Evolutionary conservation across 2,329 filamentous ascomycete genomes (phyloP).

Genomic region (Beauveria sp.): DNA sequence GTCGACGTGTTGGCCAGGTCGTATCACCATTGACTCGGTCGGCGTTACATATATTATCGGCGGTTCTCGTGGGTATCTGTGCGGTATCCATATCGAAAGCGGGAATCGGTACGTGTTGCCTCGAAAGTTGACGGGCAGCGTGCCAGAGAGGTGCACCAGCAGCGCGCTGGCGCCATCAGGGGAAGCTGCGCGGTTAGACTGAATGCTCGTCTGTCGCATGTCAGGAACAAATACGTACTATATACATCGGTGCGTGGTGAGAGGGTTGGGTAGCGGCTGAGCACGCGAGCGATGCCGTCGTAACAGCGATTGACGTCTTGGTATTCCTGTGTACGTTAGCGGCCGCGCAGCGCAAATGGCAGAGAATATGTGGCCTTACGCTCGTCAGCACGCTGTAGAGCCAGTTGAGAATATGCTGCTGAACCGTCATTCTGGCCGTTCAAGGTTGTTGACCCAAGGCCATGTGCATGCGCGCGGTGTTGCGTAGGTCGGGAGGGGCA

Average conservation of each 20-base stretch:
- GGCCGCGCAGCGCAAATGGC: background rate
- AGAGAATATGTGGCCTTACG: conserved; percentile 35
- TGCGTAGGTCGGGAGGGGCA: conserved; percentile 1
- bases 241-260: conserved; percentile 89
- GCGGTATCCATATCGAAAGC: conserved; percentile 86
- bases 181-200: conserved; percentile 54
- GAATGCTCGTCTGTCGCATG: background rate
- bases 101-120: conserved; percentile 87
- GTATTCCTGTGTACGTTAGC: conserved; percentile 61
- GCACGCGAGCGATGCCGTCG: conserved; percentile 76
- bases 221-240: conserved; percentile 50
- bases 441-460: background rate
- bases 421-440: conserved; percentile 54
- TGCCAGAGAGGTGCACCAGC: conserved; percentile 78
- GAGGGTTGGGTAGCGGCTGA: conserved; percentile 72
- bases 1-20: conserved; percentile 91
- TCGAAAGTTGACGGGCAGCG: conserved; percentile 83
- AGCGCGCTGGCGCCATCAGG: conserved; percentile 82
- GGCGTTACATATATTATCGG: conserved; percentile 87
- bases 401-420: conserved; percentile 89
- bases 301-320: conserved; percentile 88
- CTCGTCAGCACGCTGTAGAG: conserved; percentile 84
- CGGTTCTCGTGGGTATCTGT: conserved; percentile 77
- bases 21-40: conserved; percentile 78
- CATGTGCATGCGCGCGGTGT: background rate